Evolutionary conservation across 805 yeast genomes (phyloP).

Genomic region (Metschnikowia reukaufii): DNA sequence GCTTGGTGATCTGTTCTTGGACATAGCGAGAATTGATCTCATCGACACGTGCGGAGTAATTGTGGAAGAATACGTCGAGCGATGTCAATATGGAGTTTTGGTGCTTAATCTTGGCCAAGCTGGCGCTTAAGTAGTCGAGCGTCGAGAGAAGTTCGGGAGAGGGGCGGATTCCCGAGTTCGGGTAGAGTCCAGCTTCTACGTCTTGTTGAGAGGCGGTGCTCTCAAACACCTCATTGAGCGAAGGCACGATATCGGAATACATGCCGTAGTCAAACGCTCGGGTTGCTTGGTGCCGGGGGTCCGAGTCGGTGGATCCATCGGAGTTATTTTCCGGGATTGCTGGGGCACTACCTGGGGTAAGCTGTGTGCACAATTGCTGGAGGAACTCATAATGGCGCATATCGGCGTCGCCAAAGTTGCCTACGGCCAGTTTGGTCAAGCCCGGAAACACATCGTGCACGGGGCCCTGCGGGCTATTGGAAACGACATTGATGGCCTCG

Average conservation of each 20-base stretch:
- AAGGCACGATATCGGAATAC: slow-evolving; percentile 58
- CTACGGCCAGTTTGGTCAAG: slow-evolving; percentile 16
- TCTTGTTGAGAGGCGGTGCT: slow-evolving; percentile 43
- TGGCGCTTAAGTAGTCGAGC: slow-evolving; percentile 52
- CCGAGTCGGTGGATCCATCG: too few species aligned
- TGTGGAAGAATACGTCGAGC: slow-evolving; percentile 53
- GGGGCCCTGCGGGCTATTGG: slow-evolving; percentile 26
- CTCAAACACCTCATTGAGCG: slow-evolving; percentile 43
- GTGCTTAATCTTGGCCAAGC: slow-evolving; percentile 56
- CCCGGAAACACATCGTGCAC: slow-evolving; percentile 15
- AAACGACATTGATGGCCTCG: slow-evolving; percentile 65
- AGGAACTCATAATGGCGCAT: slow-evolving; percentile 37
- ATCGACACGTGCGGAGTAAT: slow-evolving; percentile 37
- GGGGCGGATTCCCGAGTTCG: slow-evolving; percentile 59
- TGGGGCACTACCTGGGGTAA: slow-evolving; percentile 5
- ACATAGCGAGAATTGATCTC: slow-evolving; percentile 13
- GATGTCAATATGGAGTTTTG: slow-evolving; percentile 57
- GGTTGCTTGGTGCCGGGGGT: slow-evolving; percentile 3
- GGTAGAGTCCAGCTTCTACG: slow-evolving; percentile 52
- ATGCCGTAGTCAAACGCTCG: slow-evolving; percentile 55
- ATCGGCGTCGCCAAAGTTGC: slow-evolving; percentile 27
- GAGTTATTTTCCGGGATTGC: too few species aligned
- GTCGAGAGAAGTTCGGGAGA: slow-evolving; percentile 56
- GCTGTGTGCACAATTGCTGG: slow-evolving; percentile 28
- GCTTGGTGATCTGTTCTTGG: slow-evolving; percentile 10